Evolutionary conservation across 139 green algal species (phyloP), one percentile per base, ranked within the genome.

Genomic region (Chlorella sp.): DNA sequence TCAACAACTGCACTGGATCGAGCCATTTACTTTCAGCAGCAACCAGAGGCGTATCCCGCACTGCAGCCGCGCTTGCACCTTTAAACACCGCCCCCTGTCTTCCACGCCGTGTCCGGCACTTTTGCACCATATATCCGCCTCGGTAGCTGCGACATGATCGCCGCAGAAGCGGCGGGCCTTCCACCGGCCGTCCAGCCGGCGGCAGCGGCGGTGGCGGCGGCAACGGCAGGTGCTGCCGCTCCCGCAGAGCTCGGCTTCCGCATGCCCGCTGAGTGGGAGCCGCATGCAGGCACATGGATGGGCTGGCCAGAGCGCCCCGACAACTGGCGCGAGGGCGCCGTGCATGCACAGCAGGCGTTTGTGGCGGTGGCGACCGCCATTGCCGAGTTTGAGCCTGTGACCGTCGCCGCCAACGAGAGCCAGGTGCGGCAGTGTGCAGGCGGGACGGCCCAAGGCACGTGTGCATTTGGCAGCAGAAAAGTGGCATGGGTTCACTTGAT

Each of bases 301-400:
- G 90, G 90, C 36, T 94, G 92, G 88, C 91, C 93, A 26, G 48
- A 93, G 75, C 86, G 93, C 3, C 88, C 87, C 1, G 94, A 96
- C 86, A 93, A 94, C 64, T 96, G 94, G 94, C 81, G 90, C 1
- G 34, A 93, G 18, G 61, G 87, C 40, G 94, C 86, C 12, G 39
- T 32, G 3, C 90, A 64, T 12, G 94, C 89, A 0, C 91, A 96
- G 83, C 24, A 69, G 5, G 94, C 94, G 0, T 95, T 95, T 90
- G 94, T 64, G 0, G 92, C 36, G 2, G 94, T 96, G 4, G 92
- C 89, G 19, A 86, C 40, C 9, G 92, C 94, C 19, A 96, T 96
- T 61, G 53, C 73, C 22, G 37, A 88, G 32, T 95, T 95, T 85
- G 94, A 96, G 84, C 92, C 91, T 0, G 94, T 96, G 21, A 94